Percentiles rank a stretch among this genome's conserved stretches.
Evolutionary conservation across 345 rosid genomes (phyloP).

Genomic region (Garcia nutans): DNA sequence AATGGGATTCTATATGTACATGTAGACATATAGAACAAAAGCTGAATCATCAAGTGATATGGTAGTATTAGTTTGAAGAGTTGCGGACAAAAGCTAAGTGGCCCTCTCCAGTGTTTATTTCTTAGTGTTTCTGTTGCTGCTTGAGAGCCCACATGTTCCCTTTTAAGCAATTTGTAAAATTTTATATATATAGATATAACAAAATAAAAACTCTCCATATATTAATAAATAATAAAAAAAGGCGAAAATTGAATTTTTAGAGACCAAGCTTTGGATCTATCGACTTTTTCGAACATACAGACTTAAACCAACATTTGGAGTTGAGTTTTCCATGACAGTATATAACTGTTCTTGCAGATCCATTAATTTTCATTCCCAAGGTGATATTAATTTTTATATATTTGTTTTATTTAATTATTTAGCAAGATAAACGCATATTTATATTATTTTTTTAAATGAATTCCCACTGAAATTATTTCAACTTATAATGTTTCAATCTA

Average conservation of each 20-base stretch:
- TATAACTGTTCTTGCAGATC: conserved; percentile 35
- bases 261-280: conserved; percentile 51
- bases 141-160: conserved; percentile 66
- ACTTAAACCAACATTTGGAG: conserved; percentile 26
- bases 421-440: neutral
- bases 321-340: conserved; percentile 29
- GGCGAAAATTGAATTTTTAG: conserved; percentile 5
- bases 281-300: conserved; percentile 36
- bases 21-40: conserved; percentile 7
- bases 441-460: conserved; percentile 3
- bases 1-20: conserved; percentile 2
- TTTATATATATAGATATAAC: neutral
- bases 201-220: neutral
- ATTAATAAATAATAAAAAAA: neutral
- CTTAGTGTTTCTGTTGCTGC: conserved; percentile 27
- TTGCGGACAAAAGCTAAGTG: conserved; percentile 30
- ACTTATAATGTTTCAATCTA: too few species aligned
- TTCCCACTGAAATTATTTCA: too few species aligned
- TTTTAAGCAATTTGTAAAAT: neutral
- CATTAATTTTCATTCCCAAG: conserved; percentile 36
- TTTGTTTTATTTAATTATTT: neutral
- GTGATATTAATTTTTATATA: neutral
- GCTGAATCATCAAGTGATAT: conserved; percentile 20
- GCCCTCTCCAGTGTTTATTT: conserved; percentile 2
- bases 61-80: conserved; percentile 9